Evolutionary conservation across 2,329 filamentous ascomycete species (phyloP).

Genomic region (Davidsoniella virescens): DNA sequence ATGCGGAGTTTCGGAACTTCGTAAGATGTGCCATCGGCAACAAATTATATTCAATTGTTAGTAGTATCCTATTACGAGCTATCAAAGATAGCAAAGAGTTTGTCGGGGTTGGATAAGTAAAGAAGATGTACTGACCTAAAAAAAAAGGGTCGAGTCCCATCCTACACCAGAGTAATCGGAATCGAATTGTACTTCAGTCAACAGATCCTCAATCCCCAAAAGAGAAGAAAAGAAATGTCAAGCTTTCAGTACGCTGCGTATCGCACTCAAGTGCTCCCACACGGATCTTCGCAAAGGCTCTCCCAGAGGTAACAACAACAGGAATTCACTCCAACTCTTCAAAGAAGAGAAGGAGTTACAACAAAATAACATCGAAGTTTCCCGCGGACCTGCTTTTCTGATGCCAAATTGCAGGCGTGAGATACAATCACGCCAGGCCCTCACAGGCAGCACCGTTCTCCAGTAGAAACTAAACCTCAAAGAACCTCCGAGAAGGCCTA

Average conservation of each 20-base stretch:
- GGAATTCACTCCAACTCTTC: conserved; percentile 3
- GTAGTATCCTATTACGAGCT: background rate
- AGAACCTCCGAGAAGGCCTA: too few species aligned
- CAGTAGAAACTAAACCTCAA: background rate
- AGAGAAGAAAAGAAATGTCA: too few species aligned
- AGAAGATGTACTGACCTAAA: conserved; percentile 4
- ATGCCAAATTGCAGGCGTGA: conserved; percentile 72
- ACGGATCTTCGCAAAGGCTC: conserved; percentile 83
- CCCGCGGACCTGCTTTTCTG: conserved; percentile 57
- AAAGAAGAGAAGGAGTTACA: background rate
- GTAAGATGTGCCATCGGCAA: too few species aligned
- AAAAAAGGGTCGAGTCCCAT: conserved; percentile 37
- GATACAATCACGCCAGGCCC: conserved; percentile 60
- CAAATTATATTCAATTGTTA: background rate
- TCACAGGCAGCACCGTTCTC: conserved; percentile 54
- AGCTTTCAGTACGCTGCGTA: conserved; percentile 53
- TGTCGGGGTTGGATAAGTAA: background rate
- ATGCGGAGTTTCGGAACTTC: too few species aligned
- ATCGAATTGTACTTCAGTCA: conserved; percentile 54
- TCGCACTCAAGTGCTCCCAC: conserved; percentile 77
- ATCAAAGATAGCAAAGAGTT: too few species aligned
- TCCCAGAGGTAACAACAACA: conserved; percentile 53
- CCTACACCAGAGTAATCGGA: conserved; percentile 83
- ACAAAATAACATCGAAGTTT: background rate
- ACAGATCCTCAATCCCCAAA: background rate